Conservation (phyloP, 108 stramenopile genomes). For the Conticribra guillardii region DNA sequence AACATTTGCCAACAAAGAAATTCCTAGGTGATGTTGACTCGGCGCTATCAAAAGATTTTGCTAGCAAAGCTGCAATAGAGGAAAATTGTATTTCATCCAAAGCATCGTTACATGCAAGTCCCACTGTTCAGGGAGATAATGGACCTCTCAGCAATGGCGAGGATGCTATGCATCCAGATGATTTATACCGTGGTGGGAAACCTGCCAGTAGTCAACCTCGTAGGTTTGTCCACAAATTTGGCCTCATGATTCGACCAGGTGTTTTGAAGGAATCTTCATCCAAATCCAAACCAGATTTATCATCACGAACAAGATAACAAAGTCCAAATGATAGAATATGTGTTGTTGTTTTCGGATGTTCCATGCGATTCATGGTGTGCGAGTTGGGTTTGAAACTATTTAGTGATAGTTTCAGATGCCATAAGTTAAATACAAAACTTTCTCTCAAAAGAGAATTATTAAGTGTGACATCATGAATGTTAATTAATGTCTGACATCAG, state of each 20-base stretch:
- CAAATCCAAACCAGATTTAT: constrained; percentile 11
- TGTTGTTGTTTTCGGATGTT: too few species aligned
- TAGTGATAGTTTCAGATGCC: too few species aligned
- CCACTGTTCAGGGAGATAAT: constrained; percentile 4
- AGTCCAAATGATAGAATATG: too few species aligned
- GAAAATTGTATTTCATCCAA: neutral
- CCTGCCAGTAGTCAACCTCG: constrained; percentile 41
- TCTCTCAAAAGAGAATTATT: too few species aligned
- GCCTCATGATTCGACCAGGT: constrained; percentile 51
- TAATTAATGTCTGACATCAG: too few species aligned
- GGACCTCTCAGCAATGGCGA: constrained; percentile 1
- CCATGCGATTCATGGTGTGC: too few species aligned
- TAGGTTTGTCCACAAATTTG: constrained; percentile 50
- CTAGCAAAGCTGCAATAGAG: neutral
- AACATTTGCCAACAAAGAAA: too few species aligned
- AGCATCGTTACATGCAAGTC: neutral
- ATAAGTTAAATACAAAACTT: too few species aligned
- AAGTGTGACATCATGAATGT: too few species aligned
- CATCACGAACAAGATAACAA: constrained; percentile 1
- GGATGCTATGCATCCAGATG: constrained; percentile 12
- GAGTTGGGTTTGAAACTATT: too few species aligned
- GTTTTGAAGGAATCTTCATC: constrained; percentile 34
- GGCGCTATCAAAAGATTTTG: too few species aligned
- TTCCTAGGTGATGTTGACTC: too few species aligned
- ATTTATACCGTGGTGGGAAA: constrained; percentile 48